Percentiles rank a stretch among this genome's conserved stretches.
Conservation (phyloP, 495 filamentous ascomycete species). For the Lichenothelia convexa region DNA sequence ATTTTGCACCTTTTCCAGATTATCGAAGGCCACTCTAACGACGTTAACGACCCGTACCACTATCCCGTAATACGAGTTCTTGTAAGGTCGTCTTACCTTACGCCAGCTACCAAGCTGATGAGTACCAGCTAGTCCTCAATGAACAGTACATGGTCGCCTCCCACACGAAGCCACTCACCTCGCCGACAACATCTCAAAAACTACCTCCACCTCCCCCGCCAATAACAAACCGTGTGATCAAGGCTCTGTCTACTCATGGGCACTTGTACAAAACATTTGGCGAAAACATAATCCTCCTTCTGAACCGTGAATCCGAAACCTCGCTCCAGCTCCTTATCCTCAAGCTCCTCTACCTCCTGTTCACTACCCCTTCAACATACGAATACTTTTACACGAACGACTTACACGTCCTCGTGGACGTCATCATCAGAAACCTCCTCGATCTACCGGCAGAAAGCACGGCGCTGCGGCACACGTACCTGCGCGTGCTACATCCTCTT, state of each 20-base stretch:
- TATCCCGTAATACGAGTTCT: constrained; percentile 87
- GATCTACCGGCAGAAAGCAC: constrained; percentile 38
- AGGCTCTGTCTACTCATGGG: constrained; percentile 63
- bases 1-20: constrained; percentile 68
- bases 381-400: constrained; percentile 99
- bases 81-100: constrained; percentile 29
- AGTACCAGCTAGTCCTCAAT: constrained; percentile 72
- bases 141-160: constrained; percentile 87
- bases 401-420: constrained; percentile 80
- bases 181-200: constrained; percentile 15
- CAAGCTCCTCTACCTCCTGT: constrained; percentile 86
- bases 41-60: constrained; percentile 86
- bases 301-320: constrained; percentile 86
- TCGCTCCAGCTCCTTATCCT: constrained; percentile 85
- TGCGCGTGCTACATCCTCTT: constrained; percentile 84
- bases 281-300: constrained; percentile 88
- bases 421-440: constrained; percentile 87
- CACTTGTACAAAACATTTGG: constrained; percentile 81
- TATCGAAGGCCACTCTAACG: constrained; percentile 76
- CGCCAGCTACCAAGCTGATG: not conserved
- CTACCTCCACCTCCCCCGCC: constrained; percentile 22
- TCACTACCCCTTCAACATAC: constrained; percentile 75
- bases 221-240: constrained; percentile 88
- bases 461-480: constrained; percentile 82
- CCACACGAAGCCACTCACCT: constrained; percentile 35